These are phyloP conservation scores for Globisporangium cystogenes DNA, from an alignment of 352 stramenopile genomes.

Conservation along the genomic window DNA sequence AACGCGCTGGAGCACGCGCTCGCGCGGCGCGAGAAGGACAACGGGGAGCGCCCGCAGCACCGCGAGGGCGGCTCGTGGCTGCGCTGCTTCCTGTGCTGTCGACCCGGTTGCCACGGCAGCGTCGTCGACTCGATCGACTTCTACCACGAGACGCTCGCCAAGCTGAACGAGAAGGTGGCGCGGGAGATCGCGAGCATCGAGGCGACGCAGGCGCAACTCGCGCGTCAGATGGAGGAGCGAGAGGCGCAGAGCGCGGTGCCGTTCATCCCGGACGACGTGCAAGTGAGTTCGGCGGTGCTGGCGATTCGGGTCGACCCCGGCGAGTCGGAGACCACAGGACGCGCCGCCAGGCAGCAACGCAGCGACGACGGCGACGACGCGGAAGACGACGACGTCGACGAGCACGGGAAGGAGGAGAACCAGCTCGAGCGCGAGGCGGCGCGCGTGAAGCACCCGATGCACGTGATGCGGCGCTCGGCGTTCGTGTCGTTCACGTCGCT, in stretches of 20 bases:
- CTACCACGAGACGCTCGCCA: slow-evolving; percentile 45
- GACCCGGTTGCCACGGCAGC: slow-evolving; percentile 23
- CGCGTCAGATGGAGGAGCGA: slow-evolving; percentile 26
- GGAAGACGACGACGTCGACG: slow-evolving; percentile 11
- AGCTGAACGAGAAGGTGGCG: slow-evolving; percentile 51
- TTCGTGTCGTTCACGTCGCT: slow-evolving; percentile 80
- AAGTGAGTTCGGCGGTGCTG: neutral
- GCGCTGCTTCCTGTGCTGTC: slow-evolving; percentile 30
- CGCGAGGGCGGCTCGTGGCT: slow-evolving; percentile 40
- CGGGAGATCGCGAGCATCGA: slow-evolving; percentile 64
- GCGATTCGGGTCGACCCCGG: slow-evolving; percentile 3
- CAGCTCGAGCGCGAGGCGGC: slow-evolving; percentile 40
- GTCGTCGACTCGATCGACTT: slow-evolving; percentile 59
- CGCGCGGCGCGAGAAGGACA: slow-evolving; percentile 32
- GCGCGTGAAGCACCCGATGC: slow-evolving; percentile 44
- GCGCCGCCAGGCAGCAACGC: neutral
- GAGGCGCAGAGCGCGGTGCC: slow-evolving; percentile 16
- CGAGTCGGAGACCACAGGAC: slow-evolving; percentile 8
- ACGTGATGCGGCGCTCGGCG: slow-evolving; percentile 57
- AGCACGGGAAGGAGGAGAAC: slow-evolving; percentile 32
- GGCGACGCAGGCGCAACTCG: slow-evolving; percentile 41
- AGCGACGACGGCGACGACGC: slow-evolving; percentile 19
- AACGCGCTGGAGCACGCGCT: slow-evolving; percentile 49
- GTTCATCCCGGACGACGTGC: slow-evolving; percentile 5
- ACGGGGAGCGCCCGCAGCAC: slow-evolving; percentile 32